These are phyloP conservation scores for Tetraselmis striata DNA, from an alignment of 139 green algal species.

Conservation along the genomic window DNA sequence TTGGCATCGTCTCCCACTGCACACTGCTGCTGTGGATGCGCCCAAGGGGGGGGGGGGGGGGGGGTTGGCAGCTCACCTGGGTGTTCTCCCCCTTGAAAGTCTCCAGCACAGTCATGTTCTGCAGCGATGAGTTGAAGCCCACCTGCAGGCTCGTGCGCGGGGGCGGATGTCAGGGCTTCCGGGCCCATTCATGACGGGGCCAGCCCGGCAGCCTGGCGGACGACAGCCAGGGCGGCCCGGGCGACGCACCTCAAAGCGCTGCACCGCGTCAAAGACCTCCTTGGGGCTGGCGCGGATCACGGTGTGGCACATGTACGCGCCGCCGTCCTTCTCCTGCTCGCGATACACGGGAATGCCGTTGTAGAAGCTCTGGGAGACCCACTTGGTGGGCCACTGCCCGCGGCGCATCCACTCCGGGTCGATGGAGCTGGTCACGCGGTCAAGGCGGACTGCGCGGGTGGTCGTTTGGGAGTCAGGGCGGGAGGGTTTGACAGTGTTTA, in stretches of 20 bases:
- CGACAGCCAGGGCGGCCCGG: no score
- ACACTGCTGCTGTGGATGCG: no score
- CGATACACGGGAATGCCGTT: not conserved
- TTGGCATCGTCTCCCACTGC: no score
- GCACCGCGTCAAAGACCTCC: not conserved
- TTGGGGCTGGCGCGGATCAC: not conserved
- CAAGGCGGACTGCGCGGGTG: no score
- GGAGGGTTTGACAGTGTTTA: no score
- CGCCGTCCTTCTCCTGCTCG: not conserved
- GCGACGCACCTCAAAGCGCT: not conserved
- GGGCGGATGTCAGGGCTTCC: no score
- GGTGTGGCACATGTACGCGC: not conserved
- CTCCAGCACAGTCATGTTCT: not conserved
- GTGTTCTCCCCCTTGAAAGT: not conserved
- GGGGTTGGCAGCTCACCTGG: not conserved
- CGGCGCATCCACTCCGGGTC: not conserved
- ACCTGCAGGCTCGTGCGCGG: not conserved
- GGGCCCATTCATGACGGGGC: no score
- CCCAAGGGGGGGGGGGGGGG: not conserved
- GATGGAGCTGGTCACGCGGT: not conserved
- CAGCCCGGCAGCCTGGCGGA: no score
- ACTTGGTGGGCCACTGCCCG: not conserved
- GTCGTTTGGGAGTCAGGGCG: no score
- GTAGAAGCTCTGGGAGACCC: not conserved
- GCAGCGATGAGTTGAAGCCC: not conserved